Base-by-base conservation (phyloP, 179 eudicot species). In the Beta lomatogona region DNA sequence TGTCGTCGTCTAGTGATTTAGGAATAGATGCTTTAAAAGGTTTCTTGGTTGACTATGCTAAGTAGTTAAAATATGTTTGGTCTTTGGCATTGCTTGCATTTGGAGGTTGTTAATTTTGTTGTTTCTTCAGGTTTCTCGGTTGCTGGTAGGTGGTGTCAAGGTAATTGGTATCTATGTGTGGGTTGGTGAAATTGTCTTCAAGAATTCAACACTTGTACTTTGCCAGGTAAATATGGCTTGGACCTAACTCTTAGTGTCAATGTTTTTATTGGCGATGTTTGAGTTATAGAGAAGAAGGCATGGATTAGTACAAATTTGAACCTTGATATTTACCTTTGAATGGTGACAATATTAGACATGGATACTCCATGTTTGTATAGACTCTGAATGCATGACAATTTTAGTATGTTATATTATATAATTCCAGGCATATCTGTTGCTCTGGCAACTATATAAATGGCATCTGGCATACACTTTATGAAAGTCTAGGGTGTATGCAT, bases 111-210 rank as follows among this genome's bases (percentile, higher is more conserved):
- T 16, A 53, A 19, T 25, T 60, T 10, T 68, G 57, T 83, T 61
- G 45, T 14, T 50, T 65, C 13, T 81, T 31, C 83, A 95, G 99
- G 98, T 94, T 69, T 92, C 98, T 61, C 88, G 97, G 85, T 90
- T 96, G 99, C 87, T 96, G 73, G 84, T 92, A 66, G 99, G 99
- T 71, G 99, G 99, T 68, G 84, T 94, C 81, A 91, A 89, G 86
- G 97, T 96, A 70, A 83, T 96, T 71, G 99, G 98, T 79, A 85
- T 96, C 83, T 96, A 92, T 77, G 82, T 92, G 65, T 96, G 97
- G 98, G 90, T 84, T 73, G 89, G 86, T 36, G 99, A 96, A 75
- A 84, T 84, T 82, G 77, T 88, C 79, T 96, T 91, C 86, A 96
- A 96, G 88, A 94, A 87, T 81, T 94, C 99, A 63, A 91, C 98